Evolutionary conservation across 805 yeast genomes (phyloP).

Genomic region (Schizosaccharomyces lindneri): DNA sequence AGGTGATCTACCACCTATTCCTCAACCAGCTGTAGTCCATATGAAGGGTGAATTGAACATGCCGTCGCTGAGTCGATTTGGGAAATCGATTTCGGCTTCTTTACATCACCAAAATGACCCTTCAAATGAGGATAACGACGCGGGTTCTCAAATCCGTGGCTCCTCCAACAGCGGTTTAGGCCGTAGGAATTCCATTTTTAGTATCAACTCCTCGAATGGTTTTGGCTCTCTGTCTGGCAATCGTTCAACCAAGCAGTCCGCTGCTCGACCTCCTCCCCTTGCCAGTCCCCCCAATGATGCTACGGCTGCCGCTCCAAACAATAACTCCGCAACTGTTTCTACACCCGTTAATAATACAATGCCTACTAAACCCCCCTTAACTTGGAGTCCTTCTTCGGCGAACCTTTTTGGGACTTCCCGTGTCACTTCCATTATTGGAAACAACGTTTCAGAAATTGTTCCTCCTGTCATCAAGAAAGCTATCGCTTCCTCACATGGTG

Average conservation of each 20-base stretch:
- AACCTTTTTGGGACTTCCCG: background rate
- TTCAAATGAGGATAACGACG: background rate
- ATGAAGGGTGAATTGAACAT: background rate
- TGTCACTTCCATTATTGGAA: background rate
- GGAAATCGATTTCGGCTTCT: background rate
- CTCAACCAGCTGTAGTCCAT: background rate
- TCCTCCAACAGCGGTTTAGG: background rate
- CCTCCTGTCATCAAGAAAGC: slow-evolving; percentile 6
- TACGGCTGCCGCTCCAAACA: no score
- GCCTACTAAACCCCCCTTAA: background rate
- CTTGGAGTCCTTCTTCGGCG: background rate
- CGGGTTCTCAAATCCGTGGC: background rate
- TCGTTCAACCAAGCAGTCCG: no score
- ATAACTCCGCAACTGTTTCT: background rate
- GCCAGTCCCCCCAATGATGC: no score
- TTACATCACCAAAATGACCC: background rate
- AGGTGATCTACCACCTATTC: background rate
- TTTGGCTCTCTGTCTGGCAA: no score
- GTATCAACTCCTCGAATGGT: background rate
- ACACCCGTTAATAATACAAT: background rate
- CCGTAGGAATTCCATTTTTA: background rate
- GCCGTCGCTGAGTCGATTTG: background rate
- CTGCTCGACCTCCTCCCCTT: no score
- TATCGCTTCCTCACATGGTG: slow-evolving; percentile 11
- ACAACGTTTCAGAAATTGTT: background rate